phyloP scores from a whole-genome alignment of 2,329 filamentous ascomycete species.

The Clonostachys solani region DNA sequence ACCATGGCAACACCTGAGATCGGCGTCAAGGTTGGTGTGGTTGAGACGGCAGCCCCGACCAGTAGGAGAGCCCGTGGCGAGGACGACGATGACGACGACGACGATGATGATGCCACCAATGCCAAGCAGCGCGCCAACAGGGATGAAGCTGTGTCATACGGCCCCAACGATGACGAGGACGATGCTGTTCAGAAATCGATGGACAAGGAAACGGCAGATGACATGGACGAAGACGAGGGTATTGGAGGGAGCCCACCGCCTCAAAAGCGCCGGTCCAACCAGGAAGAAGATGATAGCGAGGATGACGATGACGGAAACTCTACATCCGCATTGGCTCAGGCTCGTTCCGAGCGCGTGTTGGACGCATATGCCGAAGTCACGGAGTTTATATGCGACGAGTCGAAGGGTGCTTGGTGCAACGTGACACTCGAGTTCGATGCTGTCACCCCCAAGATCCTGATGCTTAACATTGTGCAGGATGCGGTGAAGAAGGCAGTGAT shows the following conservation, averaged over 20 bases:
- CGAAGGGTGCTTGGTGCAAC: constrained; percentile 68
- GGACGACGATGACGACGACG: constrained; percentile 67
- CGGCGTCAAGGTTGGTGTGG: constrained; percentile 45
- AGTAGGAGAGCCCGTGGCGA: constrained; percentile 34
- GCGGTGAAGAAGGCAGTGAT: constrained; percentile 77
- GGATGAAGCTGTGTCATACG: constrained; percentile 80
- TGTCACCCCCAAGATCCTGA: constrained; percentile 84
- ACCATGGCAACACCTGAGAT: constrained; percentile 75
- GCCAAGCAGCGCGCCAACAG: constrained; percentile 74
- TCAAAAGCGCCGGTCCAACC: neutral
- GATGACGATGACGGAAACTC: constrained; percentile 24
- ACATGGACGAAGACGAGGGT: constrained; percentile 45
- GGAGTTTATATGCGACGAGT: constrained; percentile 76
- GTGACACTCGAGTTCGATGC: constrained; percentile 79
- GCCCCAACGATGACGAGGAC: constrained; percentile 89
- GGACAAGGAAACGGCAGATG: constrained; percentile 54
- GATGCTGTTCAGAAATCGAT: constrained; percentile 65
- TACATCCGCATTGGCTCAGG: constrained; percentile 26
- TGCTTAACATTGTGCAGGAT: constrained; percentile 84
- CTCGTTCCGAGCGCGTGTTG: constrained; percentile 62
- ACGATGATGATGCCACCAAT: constrained; percentile 72
- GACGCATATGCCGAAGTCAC: constrained; percentile 63
- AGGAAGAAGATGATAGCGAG: constrained; percentile 35
- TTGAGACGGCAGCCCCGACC: constrained; percentile 41
- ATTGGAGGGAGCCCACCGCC: constrained; percentile 44